Evolutionary conservation across 306 rosid genomes (phyloP).

Genomic region (Chamaecrista fasciculata): DNA sequence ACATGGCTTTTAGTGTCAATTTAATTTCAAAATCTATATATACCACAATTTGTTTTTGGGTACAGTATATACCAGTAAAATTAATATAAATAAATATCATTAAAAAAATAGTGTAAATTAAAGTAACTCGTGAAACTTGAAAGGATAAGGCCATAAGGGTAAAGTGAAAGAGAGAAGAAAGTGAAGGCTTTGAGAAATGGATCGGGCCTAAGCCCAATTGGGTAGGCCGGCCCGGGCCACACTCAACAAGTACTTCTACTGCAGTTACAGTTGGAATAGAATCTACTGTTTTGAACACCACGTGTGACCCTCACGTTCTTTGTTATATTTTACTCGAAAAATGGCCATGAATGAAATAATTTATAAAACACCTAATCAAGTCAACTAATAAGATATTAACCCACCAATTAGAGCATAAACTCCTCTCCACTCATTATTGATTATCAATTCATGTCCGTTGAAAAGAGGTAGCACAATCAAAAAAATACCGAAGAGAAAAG

Average conservation of each 20-base stretch:
- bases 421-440: neutral
- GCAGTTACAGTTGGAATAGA: constrained; percentile 26
- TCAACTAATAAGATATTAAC: constrained; percentile 26
- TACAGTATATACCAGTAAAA: no score
- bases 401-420: constrained; percentile 21
- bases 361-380: neutral
- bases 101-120: no score
- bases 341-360: neutral
- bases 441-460: neutral
- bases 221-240: constrained; percentile 18
- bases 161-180: neutral
- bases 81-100: no score
- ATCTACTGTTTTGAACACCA: constrained; percentile 25
- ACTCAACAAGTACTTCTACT: constrained; percentile 2
- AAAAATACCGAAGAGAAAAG: neutral
- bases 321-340: neutral
- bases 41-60: no score
- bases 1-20: no score
- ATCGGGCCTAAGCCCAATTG: neutral
- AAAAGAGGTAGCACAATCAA: neutral
- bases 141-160: no score
- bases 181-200: neutral
- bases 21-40: no score
- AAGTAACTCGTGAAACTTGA: no score
- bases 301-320: constrained; percentile 29